Evolutionary conservation across 169 alveolate genomes (phyloP).

Genomic region (Plasmodium knowlesi): DNA sequence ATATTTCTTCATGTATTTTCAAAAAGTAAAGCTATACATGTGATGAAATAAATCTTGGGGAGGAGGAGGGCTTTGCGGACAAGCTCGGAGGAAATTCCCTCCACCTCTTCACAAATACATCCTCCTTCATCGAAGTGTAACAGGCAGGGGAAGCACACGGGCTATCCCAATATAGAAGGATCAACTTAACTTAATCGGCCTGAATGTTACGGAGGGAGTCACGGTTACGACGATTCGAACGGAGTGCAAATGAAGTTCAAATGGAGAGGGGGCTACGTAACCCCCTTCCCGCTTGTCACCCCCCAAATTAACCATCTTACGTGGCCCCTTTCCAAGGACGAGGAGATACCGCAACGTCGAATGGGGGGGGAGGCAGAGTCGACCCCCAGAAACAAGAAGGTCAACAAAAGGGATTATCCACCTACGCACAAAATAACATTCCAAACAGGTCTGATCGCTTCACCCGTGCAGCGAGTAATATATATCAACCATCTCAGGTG

Average conservation of each 20-base stretch:
- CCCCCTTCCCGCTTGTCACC: background rate
- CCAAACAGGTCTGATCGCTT: background rate
- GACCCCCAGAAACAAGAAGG: no score
- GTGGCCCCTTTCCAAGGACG: background rate
- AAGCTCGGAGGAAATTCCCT: background rate
- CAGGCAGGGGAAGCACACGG: background rate
- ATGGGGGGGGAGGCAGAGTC: background rate
- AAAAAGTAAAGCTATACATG: background rate
- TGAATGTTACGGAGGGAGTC: background rate
- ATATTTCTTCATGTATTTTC: background rate
- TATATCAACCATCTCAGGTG: background rate
- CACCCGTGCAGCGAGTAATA: conserved; percentile 31
- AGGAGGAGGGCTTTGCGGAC: background rate
- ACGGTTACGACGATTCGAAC: background rate
- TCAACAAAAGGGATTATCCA: no score
- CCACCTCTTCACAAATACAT: background rate
- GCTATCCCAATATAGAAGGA: background rate
- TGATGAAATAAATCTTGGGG: background rate
- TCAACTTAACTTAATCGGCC: background rate
- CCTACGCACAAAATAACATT: no score
- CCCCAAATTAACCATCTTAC: background rate
- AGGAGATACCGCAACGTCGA: background rate
- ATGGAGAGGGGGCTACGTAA: background rate
- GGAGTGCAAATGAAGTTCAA: background rate
- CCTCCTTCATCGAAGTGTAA: background rate